These are phyloP conservation scores for Aureobasidium sp. DNA, from an alignment of 2,329 filamentous ascomycete genomes.

Conservation along the genomic window DNA sequence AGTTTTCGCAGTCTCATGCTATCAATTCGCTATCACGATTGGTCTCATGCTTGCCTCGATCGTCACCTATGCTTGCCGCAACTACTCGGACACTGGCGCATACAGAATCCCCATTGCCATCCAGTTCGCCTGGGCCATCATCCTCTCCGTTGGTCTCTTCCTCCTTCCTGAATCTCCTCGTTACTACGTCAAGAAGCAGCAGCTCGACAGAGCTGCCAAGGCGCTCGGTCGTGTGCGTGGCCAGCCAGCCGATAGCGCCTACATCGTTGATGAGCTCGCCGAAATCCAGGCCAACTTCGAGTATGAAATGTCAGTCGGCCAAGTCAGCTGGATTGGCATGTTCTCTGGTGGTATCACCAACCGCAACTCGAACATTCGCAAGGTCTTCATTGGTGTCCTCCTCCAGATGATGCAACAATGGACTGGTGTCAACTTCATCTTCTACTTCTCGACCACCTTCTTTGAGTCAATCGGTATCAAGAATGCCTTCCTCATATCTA, in stretches of 20 bases:
- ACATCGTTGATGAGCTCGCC: slow-evolving; percentile 67
- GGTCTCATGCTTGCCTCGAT: slow-evolving; percentile 67
- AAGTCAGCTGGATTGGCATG: slow-evolving; percentile 56
- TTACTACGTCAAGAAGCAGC: slow-evolving; percentile 72
- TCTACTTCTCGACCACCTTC: slow-evolving; percentile 64
- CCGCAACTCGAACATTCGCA: slow-evolving; percentile 43
- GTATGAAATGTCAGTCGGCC: slow-evolving; percentile 64
- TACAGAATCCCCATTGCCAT: slow-evolving; percentile 76
- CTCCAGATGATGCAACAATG: slow-evolving; percentile 45
- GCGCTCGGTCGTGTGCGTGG: slow-evolving; percentile 64
- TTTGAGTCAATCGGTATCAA: slow-evolving; percentile 36
- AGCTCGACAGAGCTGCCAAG: slow-evolving; percentile 55
- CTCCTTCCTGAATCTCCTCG: slow-evolving; percentile 77
- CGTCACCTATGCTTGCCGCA: slow-evolving; percentile 63
- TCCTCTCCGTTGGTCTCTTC: slow-evolving; percentile 59
- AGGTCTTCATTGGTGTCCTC: slow-evolving; percentile 36
- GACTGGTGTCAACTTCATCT: slow-evolving; percentile 94
- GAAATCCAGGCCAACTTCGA: slow-evolving; percentile 87
- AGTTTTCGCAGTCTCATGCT: slow-evolving; percentile 25
- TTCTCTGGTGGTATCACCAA: slow-evolving; percentile 48
- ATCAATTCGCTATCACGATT: slow-evolving; percentile 76
- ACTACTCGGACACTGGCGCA: slow-evolving; percentile 52
- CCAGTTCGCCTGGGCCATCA: slow-evolving; percentile 73
- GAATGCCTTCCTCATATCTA: slow-evolving; percentile 71
- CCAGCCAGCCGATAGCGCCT: slow-evolving; percentile 62